Evolutionary conservation across 345 rosid genomes (phyloP), one percentile per base, ranked within the genome.

Genomic region (Eutrema japonicum): DNA sequence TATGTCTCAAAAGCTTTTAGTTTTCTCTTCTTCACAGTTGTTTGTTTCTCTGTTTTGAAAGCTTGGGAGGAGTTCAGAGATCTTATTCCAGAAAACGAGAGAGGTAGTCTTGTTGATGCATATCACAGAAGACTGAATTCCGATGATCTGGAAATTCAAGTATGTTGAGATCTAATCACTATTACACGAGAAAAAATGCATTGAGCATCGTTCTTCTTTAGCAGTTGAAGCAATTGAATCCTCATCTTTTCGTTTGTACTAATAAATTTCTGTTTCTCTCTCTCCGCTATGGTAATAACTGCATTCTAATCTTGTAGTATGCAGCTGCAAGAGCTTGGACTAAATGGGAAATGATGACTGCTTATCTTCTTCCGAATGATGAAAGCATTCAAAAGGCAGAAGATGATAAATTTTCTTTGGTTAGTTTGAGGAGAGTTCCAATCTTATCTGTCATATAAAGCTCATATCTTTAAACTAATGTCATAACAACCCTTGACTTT

Each of bases 251-350:
- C 6, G 29, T 52, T 50, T 60, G 40, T 8, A 36, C 32, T 73
- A 3, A 73, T 33, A 40, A 40, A 11, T 52, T 6, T 52, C 57
- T 10, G 10, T 53, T 37, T 29, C 7, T 29, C 11, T 41, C 10
- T 53, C 26, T 22, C 26, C 26, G 16, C 18, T 0, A 42, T 8
- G 7, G 36, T 57, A 51, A 27, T 41, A n/a, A 14, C 45, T 35
- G 13, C 10, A 53, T 65, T 61, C 18, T 72, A 43, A 47, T 84
- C 73, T 78, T 56, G 40, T 74, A 92, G 98, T 85, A 80, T 87
- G 96, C 88, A 78, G 96, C 98, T 71, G 96, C 96, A 46, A 87
- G 96, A 82, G 88, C 90, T 42, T 94, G 98, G 98, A 94, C 97
- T 36, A 94, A 77, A 73, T 94, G 98, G 98, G 98, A 94, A 80